Evolutionary conservation across 768 basidiomycete genomes (phyloP).

Genomic region (Crepidotus variabilis): DNA sequence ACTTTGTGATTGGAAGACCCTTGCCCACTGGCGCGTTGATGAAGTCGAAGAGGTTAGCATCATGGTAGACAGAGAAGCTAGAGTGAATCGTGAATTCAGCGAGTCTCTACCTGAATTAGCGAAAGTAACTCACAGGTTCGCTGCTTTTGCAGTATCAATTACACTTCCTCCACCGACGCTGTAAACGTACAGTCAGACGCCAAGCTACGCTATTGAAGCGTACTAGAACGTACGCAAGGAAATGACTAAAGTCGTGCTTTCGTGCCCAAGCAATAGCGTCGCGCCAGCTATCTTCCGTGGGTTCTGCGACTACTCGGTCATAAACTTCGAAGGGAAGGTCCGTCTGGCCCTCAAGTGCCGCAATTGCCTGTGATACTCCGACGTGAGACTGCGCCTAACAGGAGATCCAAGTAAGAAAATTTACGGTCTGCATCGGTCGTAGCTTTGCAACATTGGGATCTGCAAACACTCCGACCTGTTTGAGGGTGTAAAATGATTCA

Average conservation of each 20-base stretch:
- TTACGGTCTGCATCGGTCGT: conserved; percentile 75
- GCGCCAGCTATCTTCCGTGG: conserved; percentile 87
- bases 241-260: conserved; percentile 87
- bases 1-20: conserved; percentile 75
- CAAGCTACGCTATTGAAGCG: neutral
- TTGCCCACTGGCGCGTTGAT: conserved; percentile 96
- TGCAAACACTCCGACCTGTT: conserved; percentile 88
- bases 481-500: conserved; percentile 5
- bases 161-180: conserved; percentile 93
- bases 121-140: conserved; percentile 65
- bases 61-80: conserved; percentile 88
- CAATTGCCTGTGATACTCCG: conserved; percentile 56
- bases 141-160: conserved; percentile 94
- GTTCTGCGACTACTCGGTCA: conserved; percentile 81
- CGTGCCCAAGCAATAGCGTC: conserved; percentile 88
- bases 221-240: conserved; percentile 64
- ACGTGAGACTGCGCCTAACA: neutral
- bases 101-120: neutral
- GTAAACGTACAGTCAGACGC: conserved; percentile 6
- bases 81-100: conserved; percentile 6
- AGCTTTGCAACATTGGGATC: conserved; percentile 83
- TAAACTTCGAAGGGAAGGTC: conserved; percentile 80
- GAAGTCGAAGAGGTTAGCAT: conserved; percentile 92
- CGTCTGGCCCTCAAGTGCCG: conserved; percentile 73
- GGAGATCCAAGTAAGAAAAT: conserved; percentile 19